Evolutionary conservation across 805 yeast genomes (phyloP).

Genomic region (Ogataea siamensis): DNA sequence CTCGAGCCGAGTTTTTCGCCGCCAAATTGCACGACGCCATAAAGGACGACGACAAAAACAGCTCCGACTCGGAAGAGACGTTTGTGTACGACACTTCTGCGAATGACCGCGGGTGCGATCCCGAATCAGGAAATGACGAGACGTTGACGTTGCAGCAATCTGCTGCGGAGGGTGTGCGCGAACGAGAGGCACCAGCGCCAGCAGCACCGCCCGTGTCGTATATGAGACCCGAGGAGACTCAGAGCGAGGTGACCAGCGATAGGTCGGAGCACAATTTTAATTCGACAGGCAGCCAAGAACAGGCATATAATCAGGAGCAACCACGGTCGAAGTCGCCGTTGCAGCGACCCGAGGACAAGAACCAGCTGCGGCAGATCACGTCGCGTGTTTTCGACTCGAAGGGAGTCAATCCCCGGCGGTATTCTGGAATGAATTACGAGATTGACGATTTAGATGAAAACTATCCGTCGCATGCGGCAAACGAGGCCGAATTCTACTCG

Average conservation of each 20-base stretch:
- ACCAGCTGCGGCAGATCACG: constrained; percentile 50
- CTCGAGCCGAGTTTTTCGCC: constrained; percentile 91
- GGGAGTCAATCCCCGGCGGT: constrained; percentile 69
- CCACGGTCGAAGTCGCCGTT: constrained; percentile 5
- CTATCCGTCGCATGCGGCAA: constrained; percentile 15
- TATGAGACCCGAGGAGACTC: constrained; percentile 14
- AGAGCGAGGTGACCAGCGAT: constrained; percentile 21
- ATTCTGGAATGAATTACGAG: constrained; percentile 54
- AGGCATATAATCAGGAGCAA: constrained; percentile 3
- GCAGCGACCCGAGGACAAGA: constrained; percentile 14
- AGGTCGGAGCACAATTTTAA: constrained; percentile 22
- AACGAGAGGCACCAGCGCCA: not conserved
- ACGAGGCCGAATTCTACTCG: constrained; percentile 24
- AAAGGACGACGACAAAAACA: constrained; percentile 69
- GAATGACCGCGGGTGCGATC: constrained; percentile 19
- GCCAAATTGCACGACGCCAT: constrained; percentile 94
- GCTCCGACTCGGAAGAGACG: constrained; percentile 86
- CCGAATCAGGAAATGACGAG: constrained; percentile 24
- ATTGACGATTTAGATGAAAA: constrained; percentile 49
- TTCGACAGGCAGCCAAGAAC: constrained; percentile 16
- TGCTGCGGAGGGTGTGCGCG: not conserved
- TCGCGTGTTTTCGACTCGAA: constrained; percentile 71
- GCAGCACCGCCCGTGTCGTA: not conserved
- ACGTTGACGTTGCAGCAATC: constrained; percentile 12
- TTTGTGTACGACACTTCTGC: constrained; percentile 79